These are phyloP conservation scores for Clarireedia paspali DNA, from an alignment of 2,329 filamentous ascomycete genomes.

Conservation along the genomic window DNA sequence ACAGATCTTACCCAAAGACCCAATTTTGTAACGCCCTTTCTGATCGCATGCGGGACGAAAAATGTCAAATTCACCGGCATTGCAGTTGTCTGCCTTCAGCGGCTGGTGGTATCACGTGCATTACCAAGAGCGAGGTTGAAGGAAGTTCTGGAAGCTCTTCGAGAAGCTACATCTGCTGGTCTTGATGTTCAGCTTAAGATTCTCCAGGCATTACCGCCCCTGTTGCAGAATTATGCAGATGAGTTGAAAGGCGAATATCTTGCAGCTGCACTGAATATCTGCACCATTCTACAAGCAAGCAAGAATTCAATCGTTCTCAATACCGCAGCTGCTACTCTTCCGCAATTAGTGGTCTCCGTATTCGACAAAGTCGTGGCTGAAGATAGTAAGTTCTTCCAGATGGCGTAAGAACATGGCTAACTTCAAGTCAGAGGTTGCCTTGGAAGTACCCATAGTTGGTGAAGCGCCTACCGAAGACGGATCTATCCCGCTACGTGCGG, in stretches of 20 bases:
- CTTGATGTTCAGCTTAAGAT: slow-evolving; percentile 95
- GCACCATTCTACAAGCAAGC: slow-evolving; percentile 81
- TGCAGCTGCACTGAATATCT: slow-evolving; percentile 78
- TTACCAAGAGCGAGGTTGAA: slow-evolving; percentile 72
- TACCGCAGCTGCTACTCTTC: slow-evolving; percentile 90
- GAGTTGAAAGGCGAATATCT: slow-evolving; percentile 77
- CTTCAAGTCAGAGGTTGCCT: slow-evolving; percentile 23
- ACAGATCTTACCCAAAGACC: slow-evolving; percentile 74
- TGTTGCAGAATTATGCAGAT: slow-evolving; percentile 82
- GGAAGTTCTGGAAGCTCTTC: slow-evolving; percentile 81
- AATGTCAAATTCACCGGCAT: slow-evolving; percentile 87
- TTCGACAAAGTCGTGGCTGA: slow-evolving; percentile 86
- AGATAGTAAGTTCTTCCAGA: slow-evolving; percentile 53
- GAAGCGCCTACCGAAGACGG: slow-evolving; percentile 62
- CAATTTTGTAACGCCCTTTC: slow-evolving; percentile 86
- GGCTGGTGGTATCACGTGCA: slow-evolving; percentile 74
- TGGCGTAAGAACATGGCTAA: slow-evolving; percentile 9
- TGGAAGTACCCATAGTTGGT: slow-evolving; percentile 51
- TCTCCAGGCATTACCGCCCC: slow-evolving; percentile 78
- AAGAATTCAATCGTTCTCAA: slow-evolving; percentile 93
- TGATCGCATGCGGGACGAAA: slow-evolving; percentile 84
- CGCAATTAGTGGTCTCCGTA: slow-evolving; percentile 84
- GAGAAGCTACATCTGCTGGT: slow-evolving; percentile 71
- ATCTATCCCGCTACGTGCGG: slow-evolving; percentile 58
- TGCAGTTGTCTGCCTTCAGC: slow-evolving; percentile 80